Base-by-base conservation (phyloP, 2,329 filamentous ascomycete genomes). In the Curvularia verruculosa region DNA sequence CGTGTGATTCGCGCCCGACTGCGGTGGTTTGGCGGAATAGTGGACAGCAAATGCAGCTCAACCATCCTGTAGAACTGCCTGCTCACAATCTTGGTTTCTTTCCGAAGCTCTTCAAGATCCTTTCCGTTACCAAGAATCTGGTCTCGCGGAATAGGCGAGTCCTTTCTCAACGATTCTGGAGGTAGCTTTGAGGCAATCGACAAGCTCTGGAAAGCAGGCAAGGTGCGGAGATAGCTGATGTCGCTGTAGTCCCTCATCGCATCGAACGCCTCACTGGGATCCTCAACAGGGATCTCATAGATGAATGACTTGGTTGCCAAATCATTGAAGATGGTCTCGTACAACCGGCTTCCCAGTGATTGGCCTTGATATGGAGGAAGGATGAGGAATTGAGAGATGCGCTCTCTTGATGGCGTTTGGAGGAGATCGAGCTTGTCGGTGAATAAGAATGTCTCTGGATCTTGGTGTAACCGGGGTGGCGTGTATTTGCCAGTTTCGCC, bases 301-400 rank as follows among this genome's bases (percentile, higher is more conserved):
- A 92, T 89, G 58, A 88, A 87, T 0, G 84, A 75, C 54, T 89
- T 85, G 31, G 85, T 81, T 56, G 89, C 82, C 62, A 91, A 89
- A 64, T 87, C 79, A 7, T 84, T 78, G 70, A 92, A 94, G 64
- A 98, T 91, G 47, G 87, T 83, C 58, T 87, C 86, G 81, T 98
- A 99, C 37, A 99, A 85, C 40, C 86, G 83, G 10, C 87, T 84
- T 34, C 94, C 95, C 48, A 94, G 87, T 15, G 92, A 92, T 59
- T 87, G 85, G 59, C 85, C 84, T 73, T 97, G 93, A 75, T 92
- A 96, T 5, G 92, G 89, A 2, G 93, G 93, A 10, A 99, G 82
- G 61, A 99, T 88, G 59, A 99, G 73, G 76, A 98, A 98, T 75
- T 99, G 95, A 0, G 94, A 96, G 63, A 99, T 91, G 43, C 96